Evolutionary conservation across 2,329 filamentous ascomycete species (phyloP).

Genomic region (Aulographum hederae): DNA sequence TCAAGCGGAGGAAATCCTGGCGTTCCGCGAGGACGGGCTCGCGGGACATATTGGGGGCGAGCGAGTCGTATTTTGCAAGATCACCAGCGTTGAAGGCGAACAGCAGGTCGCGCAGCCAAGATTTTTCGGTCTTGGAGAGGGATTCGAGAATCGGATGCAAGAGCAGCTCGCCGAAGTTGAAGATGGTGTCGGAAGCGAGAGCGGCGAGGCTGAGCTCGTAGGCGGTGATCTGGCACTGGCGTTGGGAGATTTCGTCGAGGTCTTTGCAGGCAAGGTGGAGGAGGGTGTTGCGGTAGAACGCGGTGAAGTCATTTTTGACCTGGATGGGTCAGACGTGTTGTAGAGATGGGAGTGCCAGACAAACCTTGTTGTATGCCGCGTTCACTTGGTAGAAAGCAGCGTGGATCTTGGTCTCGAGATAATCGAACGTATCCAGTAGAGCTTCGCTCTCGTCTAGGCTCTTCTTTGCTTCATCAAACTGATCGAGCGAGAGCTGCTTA

Average conservation of each 20-base stretch:
- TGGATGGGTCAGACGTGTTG: no score
- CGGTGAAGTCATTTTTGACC: slow-evolving; percentile 77
- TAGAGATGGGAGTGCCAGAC: slow-evolving; percentile 7
- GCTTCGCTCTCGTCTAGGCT: slow-evolving; percentile 76
- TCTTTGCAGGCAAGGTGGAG: slow-evolving; percentile 96
- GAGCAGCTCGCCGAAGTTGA: slow-evolving; percentile 98
- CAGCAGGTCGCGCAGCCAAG: slow-evolving; percentile 87
- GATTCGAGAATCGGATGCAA: slow-evolving; percentile 89
- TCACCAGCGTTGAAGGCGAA: slow-evolving; percentile 97
- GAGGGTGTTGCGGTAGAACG: slow-evolving; percentile 94
- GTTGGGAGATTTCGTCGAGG: slow-evolving; percentile 63
- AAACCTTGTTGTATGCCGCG: slow-evolving; percentile 78
- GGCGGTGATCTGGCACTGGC: no score
- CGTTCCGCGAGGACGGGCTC: slow-evolving; percentile 67
- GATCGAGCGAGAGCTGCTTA: slow-evolving; percentile 63
- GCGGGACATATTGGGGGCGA: slow-evolving; percentile 64
- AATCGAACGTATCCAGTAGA: slow-evolving; percentile 81
- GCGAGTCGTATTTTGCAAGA: slow-evolving; percentile 65
- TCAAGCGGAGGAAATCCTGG: slow-evolving; percentile 75
- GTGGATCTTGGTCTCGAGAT: slow-evolving; percentile 87
- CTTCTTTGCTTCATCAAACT: slow-evolving; percentile 67
- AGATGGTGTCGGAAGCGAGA: slow-evolving; percentile 84
- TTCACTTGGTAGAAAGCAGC: slow-evolving; percentile 93
- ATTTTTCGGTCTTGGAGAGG: slow-evolving; percentile 50
- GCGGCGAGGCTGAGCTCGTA: slow-evolving; percentile 89